Percentiles rank a stretch among this genome's conserved stretches.
These are phyloP conservation scores for Cladophialophora exuberans DNA, from an alignment of 2,329 filamentous ascomycete species.

Conservation along the genomic window DNA sequence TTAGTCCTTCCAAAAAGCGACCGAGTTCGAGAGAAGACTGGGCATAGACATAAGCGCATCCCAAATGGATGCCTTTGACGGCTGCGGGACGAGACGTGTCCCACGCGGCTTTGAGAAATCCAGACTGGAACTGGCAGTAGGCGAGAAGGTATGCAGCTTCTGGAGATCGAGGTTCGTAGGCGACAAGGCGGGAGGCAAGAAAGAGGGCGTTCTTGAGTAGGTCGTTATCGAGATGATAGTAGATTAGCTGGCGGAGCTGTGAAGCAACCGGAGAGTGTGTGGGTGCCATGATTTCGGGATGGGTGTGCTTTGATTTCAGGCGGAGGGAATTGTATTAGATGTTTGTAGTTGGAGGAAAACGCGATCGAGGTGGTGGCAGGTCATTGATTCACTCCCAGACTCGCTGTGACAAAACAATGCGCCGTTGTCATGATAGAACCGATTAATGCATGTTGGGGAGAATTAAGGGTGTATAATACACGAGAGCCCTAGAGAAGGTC, in stretches of 20 bases:
- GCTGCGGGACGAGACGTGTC: slow-evolving; percentile 76
- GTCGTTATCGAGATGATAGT: slow-evolving; percentile 84
- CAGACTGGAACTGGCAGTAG: slow-evolving; percentile 80
- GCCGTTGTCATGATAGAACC: slow-evolving; percentile 4
- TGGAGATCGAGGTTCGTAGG: slow-evolving; percentile 77
- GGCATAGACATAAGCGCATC: slow-evolving; percentile 89
- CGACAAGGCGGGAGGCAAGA: slow-evolving; percentile 82
- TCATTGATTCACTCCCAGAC: slow-evolving; percentile 13
- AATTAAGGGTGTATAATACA: background rate
- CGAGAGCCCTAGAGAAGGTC: background rate
- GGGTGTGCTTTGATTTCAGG: background rate
- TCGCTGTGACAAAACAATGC: slow-evolving; percentile 23
- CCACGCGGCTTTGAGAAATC: slow-evolving; percentile 82
- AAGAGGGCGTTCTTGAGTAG: slow-evolving; percentile 89
- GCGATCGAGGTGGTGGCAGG: slow-evolving; percentile 9
- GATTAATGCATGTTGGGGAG: slow-evolving; percentile 17
- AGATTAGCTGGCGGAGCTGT: slow-evolving; percentile 68
- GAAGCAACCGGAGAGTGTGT: slow-evolving; percentile 56
- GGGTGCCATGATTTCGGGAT: slow-evolving; percentile 55
- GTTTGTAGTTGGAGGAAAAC: slow-evolving; percentile 1
- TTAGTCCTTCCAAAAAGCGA: slow-evolving; percentile 77
- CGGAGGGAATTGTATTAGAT: background rate
- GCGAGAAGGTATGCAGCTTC: slow-evolving; percentile 84
- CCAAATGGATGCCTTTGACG: slow-evolving; percentile 73
- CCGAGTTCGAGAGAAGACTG: slow-evolving; percentile 83